Base-by-base conservation (phyloP, 164 flowering plant species). In the Hamamelis virginiana region DNA sequence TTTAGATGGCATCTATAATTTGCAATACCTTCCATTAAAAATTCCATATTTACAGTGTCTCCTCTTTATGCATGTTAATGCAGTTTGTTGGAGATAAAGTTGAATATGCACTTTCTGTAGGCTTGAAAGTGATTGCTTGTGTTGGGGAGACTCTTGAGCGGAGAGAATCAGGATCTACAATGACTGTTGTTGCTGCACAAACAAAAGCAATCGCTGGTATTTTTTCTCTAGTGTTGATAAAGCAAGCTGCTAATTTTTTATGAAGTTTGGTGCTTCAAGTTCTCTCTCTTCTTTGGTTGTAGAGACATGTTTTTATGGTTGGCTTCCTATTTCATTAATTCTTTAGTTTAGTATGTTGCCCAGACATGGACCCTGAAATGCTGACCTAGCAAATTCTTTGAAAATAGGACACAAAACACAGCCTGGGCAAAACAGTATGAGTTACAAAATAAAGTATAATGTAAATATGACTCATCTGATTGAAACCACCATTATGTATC, bases 71-170 rank as follows among this genome's bases (percentile, higher is more conserved):
- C 25, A 18, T 68, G 12, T 73, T 9, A 33, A 62, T 75, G 64
- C 83, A 92, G 97, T 89, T 90, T 78, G 91, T 92, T 74, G 96
- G 83, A 69, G 96, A 92, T 46, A 91, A 90, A 73, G 92, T 87
- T 69, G 89, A 90, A 25, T 92, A 90, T 81, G 96, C 97, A 15
- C 92, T 90, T 70, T 74, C 89, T 64, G 80, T 79, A 83, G 95
- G 95, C 58, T 58, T 91, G 77, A 87, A 88, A 75, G 97, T 91
- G 67, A 87, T 90, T 62, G 97, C 92, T 43, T 91, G 97, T 75
- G 79, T 91, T 65, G 97, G 97, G 18, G 94, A 89, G 81, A 87
- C 92, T 67, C 91, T 92, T 67, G 91, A 90, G 75, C 92, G 90
- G 80, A 79, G 93, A 65, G 97, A 91, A 69, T 71, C 96, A 21